Evolutionary conservation across 441 rosid species (phyloP), one percentile per base, ranked within the genome.

Genomic region (California macrophylla): DNA sequence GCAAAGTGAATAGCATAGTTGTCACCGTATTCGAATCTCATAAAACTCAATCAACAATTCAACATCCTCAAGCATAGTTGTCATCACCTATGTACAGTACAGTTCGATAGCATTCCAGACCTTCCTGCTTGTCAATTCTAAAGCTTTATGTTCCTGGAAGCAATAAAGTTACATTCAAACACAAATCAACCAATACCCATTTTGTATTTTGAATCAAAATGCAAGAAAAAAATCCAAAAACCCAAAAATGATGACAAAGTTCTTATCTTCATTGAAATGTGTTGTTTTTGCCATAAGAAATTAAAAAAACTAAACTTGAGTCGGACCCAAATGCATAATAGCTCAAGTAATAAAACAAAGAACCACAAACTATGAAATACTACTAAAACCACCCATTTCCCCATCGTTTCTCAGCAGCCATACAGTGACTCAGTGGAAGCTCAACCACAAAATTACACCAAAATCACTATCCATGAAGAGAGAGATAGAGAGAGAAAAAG

Each of bases 381-480:
- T 6, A 52, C 60, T 50, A 1, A 21, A 21, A 54, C 20, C 21
- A 0, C 26, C 25, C 28, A 54, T 18, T 52, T 40, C 24, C 15
- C 3, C 0, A 24, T 25, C 7, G 66, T 66, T 72, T 40, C 62
- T 63, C 29, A 10, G 64, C 67, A 72, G 68, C 60, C 66, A 56
- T 66, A 72, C 70, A 8, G 15, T 54, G 3, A 3, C 25, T 54
- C 64, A 60, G 64, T 60, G 34, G 16, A 58, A 58, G 64, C 64
- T 24, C 34, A 25, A 60, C 32, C 64, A 60, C 32, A 60, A 12
- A 60, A 60, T 9, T 24, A 56, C 63, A 56, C 63, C 9, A 23
- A 21, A 23, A 56, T 60, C 4, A n/a, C 1, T 10, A 25, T 26
- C 64, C 62, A 54, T 23, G 7, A 18, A 52, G 3, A 52, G 9